phyloP scores from a whole-genome alignment of 1,139 yeast species.

The Zygosaccharomyces pseudobailii region DNA sequence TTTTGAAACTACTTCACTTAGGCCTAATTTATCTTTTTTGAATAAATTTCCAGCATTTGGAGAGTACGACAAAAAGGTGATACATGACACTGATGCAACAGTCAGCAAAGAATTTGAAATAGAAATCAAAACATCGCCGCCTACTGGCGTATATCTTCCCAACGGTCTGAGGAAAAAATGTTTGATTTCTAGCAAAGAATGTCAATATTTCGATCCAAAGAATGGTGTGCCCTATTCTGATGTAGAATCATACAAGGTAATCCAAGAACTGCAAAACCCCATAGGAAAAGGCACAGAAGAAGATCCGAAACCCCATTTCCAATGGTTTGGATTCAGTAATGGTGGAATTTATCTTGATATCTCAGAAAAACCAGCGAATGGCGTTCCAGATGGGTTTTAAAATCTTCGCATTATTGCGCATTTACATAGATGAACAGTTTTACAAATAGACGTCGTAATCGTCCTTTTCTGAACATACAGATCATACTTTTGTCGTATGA shows the following conservation, averaged over 20 bases:
- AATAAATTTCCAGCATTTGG: constrained; percentile 62
- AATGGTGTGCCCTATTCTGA: constrained; percentile 82
- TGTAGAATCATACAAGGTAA: constrained; percentile 69
- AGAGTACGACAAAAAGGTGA: constrained; percentile 48
- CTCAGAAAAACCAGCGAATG: constrained; percentile 63
- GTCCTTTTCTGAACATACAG: constrained; percentile 3
- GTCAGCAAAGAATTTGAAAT: constrained; percentile 44
- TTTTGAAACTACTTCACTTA: constrained; percentile 8
- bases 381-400: constrained; percentile 80
- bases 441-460: constrained; percentile 1
- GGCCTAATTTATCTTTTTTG: constrained; percentile 37
- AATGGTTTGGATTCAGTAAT: constrained; percentile 64
- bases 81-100: constrained; percentile 37
- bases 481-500: constrained; percentile 12
- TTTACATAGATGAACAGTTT: background rate
- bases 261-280: constrained; percentile 57
- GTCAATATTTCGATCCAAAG: constrained; percentile 81
- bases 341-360: constrained; percentile 65
- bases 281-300: constrained; percentile 25
- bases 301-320: constrained; percentile 35
- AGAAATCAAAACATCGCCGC: constrained; percentile 59
- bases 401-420: background rate
- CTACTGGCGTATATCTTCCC: constrained; percentile 69
- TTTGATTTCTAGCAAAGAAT: constrained; percentile 72
- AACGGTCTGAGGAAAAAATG: constrained; percentile 64